Percentiles rank a stretch among this genome's conserved stretches.
phyloP scores from a whole-genome alignment of 805 yeast genomes.

The Lachancea sp. region DNA sequence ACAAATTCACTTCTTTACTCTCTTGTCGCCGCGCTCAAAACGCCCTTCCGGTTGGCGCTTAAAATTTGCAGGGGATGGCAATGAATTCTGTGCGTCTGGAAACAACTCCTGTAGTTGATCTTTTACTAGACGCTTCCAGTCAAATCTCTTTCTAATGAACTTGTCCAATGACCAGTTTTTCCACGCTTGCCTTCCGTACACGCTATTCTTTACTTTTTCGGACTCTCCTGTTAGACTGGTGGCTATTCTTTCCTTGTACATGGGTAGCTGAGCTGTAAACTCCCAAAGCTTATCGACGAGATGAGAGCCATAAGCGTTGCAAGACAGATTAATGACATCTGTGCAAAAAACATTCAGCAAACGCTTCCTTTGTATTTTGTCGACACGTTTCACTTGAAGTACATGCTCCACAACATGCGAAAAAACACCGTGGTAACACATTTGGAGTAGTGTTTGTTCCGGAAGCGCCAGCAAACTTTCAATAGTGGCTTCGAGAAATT shows the following conservation, averaged over 20 bases:
- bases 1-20: not conserved
- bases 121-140: constrained; percentile 69
- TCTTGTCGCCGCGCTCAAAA: not conserved
- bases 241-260: constrained; percentile 84
- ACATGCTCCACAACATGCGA: constrained; percentile 79
- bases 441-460: constrained; percentile 53
- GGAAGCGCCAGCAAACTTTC: constrained; percentile 57
- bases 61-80: constrained; percentile 13
- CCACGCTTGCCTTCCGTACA: constrained; percentile 90
- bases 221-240: constrained; percentile 52
- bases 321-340: constrained; percentile 53
- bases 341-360: constrained; percentile 60
- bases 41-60: constrained; percentile 1
- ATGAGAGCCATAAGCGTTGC: constrained; percentile 89
- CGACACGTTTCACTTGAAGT: constrained; percentile 44
- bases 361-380: constrained; percentile 53
- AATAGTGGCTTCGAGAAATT: constrained; percentile 51
- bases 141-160: constrained; percentile 63
- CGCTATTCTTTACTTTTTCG: constrained; percentile 71
- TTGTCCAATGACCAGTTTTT: constrained; percentile 89
- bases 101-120: constrained; percentile 41
- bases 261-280: constrained; percentile 68
- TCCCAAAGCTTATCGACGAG: constrained; percentile 79
- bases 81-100: constrained; percentile 32
- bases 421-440: constrained; percentile 86